phyloP scores from a whole-genome alignment of 139 green algal species.

The Volvox reticuliferus region DNA sequence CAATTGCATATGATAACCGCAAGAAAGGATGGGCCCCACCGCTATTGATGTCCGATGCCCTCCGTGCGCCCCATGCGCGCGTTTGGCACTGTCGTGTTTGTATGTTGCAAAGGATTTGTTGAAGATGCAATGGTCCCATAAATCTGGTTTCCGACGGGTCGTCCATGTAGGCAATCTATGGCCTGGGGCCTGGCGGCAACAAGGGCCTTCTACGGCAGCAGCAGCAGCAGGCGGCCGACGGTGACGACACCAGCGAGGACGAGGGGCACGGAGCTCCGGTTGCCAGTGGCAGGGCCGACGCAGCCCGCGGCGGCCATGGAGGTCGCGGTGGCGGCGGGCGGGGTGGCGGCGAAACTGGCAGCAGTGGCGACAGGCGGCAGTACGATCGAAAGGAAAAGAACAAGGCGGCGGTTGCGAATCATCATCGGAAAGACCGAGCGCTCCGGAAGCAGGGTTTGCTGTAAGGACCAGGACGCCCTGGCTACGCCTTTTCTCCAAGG shows the following conservation, averaged over 20 bases:
- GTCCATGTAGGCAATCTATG: constrained; percentile 62
- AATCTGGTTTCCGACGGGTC: background rate
- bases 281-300: background rate
- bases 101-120: no score
- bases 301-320: background rate
- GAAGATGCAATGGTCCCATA: no score
- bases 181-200: constrained; percentile 49
- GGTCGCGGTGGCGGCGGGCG: constrained; percentile 12
- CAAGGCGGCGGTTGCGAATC: constrained; percentile 82
- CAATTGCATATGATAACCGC: no score
- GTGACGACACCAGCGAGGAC: background rate
- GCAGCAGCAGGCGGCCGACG: background rate
- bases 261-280: background rate
- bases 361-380: constrained; percentile 20
- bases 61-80: no score
- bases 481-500: no score
- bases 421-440: constrained; percentile 82
- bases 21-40: no score
- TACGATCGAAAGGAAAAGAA: constrained; percentile 80
- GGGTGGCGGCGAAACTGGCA: constrained; percentile 1
- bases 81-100: no score
- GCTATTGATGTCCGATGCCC: no score
- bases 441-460: constrained; percentile 67
- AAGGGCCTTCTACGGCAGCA: constrained; percentile 27
- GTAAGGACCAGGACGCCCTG: background rate